Conservation (phyloP, 495 filamentous ascomycete genomes). For the Annulohypoxylon bovei region DNA sequence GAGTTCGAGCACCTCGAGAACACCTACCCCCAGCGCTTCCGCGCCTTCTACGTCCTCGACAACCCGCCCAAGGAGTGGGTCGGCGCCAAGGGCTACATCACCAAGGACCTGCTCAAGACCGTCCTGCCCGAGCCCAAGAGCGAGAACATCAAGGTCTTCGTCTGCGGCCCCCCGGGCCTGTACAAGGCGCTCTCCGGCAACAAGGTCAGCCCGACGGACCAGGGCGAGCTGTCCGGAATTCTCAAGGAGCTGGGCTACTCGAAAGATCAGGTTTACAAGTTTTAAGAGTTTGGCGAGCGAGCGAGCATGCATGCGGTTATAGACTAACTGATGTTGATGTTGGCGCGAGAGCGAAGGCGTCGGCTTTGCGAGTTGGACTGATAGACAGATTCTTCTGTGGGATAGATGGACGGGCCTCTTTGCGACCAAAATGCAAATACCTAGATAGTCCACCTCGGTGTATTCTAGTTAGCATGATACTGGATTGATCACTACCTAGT, state of each 20-base stretch:
- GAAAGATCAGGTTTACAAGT: constrained; percentile 97
- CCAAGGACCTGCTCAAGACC: constrained; percentile 89
- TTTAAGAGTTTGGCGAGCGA: constrained; percentile 58
- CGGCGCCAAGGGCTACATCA: constrained; percentile 79
- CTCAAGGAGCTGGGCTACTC: constrained; percentile 91
- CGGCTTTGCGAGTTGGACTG: constrained; percentile 4
- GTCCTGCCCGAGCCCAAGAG: constrained; percentile 88
- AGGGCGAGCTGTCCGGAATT: constrained; percentile 86
- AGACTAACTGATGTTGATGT: constrained; percentile 12
- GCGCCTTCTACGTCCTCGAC: constrained; percentile 88
- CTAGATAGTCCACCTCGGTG: background rate
- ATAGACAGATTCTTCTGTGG: constrained; percentile 14
- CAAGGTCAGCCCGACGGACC: constrained; percentile 90
- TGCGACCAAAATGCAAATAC: background rate
- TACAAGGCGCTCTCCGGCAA: constrained; percentile 90
- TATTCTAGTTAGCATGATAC: constrained; percentile 16
- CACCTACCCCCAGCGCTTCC: constrained; percentile 91
- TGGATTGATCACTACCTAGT: constrained; percentile 3
- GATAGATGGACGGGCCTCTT: constrained; percentile 5
- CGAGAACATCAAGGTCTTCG: constrained; percentile 92
- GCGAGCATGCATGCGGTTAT: constrained; percentile 1
- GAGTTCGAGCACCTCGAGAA: constrained; percentile 87
- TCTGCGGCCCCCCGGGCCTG: constrained; percentile 88
- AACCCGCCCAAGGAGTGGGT: constrained; percentile 84
- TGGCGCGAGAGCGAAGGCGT: constrained; percentile 1